Evolutionary conservation across 257 asterid species (phyloP).

Genomic region (Marsdenia floribunda): DNA sequence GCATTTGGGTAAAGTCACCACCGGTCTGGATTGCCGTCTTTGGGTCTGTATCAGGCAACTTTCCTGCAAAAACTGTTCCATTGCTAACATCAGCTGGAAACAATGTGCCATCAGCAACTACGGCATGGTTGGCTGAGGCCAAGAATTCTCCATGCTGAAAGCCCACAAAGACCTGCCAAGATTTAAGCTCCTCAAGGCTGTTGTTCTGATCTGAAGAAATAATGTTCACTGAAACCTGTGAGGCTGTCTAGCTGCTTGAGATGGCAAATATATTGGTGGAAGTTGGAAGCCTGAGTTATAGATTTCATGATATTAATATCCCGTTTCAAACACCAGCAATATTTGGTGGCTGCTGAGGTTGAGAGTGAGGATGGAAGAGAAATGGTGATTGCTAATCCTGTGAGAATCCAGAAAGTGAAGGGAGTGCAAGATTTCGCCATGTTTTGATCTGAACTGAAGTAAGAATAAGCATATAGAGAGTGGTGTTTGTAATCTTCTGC

Average conservation of each 20-base stretch:
- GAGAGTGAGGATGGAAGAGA: slow-evolving; percentile 38
- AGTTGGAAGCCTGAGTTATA: slow-evolving; percentile 29
- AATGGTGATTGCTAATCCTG: slow-evolving; percentile 18
- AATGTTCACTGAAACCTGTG: slow-evolving; percentile 53
- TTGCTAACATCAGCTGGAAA: slow-evolving; percentile 59
- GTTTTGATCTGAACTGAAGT: slow-evolving; percentile 21
- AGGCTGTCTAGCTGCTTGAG: slow-evolving; percentile 39
- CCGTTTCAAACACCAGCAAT: slow-evolving; percentile 39
- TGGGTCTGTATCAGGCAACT: slow-evolving; percentile 36
- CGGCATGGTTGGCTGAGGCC: slow-evolving; percentile 50
- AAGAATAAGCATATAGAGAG: not conserved
- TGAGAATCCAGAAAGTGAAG: slow-evolving; percentile 21
- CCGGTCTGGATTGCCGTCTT: slow-evolving; percentile 60
- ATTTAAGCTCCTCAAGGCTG: slow-evolving; percentile 42
- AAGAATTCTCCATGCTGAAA: slow-evolving; percentile 48
- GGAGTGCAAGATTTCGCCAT: slow-evolving; percentile 13
- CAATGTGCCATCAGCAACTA: slow-evolving; percentile 46
- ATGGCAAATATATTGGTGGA: slow-evolving; percentile 37
- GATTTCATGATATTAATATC: slow-evolving; percentile 34
- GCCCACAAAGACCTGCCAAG: slow-evolving; percentile 68
- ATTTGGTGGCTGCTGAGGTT: slow-evolving; percentile 22
- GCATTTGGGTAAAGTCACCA: slow-evolving; percentile 52
- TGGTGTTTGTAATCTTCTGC: not conserved
- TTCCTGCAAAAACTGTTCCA: slow-evolving; percentile 49
- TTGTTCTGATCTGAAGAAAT: slow-evolving; percentile 45